Evolutionary conservation across 1,139 yeast genomes (phyloP).

Genomic region (Meyerozyma athensensis): DNA sequence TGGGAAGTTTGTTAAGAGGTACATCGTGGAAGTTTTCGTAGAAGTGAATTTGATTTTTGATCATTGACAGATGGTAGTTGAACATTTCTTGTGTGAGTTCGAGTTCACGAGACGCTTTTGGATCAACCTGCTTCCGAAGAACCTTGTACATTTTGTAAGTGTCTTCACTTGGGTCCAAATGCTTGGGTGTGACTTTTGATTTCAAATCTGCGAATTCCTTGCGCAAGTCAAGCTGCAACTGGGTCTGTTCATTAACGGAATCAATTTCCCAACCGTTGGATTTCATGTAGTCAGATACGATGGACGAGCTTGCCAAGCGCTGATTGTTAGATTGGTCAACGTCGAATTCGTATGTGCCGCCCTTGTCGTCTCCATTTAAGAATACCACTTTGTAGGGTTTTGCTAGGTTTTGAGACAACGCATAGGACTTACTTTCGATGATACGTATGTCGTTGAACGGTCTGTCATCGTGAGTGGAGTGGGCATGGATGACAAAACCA

Average conservation of each 20-base stretch:
- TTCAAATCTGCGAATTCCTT: constrained; percentile 17
- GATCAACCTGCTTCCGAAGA: constrained; percentile 13
- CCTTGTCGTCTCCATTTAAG: constrained; percentile 18
- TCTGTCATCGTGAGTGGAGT: constrained; percentile 17
- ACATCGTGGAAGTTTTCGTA: constrained; percentile 13
- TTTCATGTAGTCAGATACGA: constrained; percentile 10
- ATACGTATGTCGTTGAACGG: constrained; percentile 13
- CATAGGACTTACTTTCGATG: constrained; percentile 15
- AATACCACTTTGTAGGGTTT: constrained; percentile 29
- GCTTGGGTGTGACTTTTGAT: constrained; percentile 16
- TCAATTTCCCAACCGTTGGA: constrained; percentile 9
- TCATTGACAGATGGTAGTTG: constrained; percentile 15
- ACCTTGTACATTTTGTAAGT: constrained; percentile 20
- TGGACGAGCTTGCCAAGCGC: constrained; percentile 12
- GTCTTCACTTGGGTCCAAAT: constrained; percentile 19
- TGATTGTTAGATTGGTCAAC: constrained; percentile 17
- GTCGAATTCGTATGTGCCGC: constrained; percentile 28
- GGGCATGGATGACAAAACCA: constrained; percentile 15
- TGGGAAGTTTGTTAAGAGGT: constrained; percentile 7
- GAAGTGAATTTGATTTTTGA: constrained; percentile 16
- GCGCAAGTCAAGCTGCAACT: constrained; percentile 18
- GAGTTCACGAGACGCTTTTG: constrained; percentile 16
- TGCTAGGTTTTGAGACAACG: constrained; percentile 21
- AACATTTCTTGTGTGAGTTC: constrained; percentile 19
- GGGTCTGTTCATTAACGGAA: constrained; percentile 11